Evolutionary conservation across 2,329 filamentous ascomycete genomes (phyloP), one percentile per base, ranked within the genome.

Genomic region (Westerdykella sp.): DNA sequence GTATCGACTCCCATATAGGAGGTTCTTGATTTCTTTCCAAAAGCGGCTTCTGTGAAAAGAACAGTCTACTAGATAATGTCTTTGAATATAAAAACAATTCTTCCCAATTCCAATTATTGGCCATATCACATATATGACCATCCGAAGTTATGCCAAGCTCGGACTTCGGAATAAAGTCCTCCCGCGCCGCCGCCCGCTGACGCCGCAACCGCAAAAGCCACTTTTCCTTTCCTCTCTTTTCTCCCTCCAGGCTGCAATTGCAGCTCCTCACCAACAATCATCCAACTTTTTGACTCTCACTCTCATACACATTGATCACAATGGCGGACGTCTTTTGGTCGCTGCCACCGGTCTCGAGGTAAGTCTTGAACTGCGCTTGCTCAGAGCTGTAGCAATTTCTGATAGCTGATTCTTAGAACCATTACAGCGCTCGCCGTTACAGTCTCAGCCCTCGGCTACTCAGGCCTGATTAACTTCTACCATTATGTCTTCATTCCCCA

Each of bases 281-380:
- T 46, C 43, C 28, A 38, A 46, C 37, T 39, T 42, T 42, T 28
- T 37, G 42, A 25, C 42, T 42, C 36, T 45, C 40, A 55, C 55
- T 40, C 48, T 55, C 51, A 39, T 44, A 51, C 44, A 45, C 47
- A 49, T 25, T 15, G 45, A 46, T 51, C 37, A 46, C 46, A 38
- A 59, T 54, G 44, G 78, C 81, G 75, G 79, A 83, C 67, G 70
- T 72, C 50, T 84, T 83, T 63, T 83, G 79, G 78, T 72, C 75
- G 54, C 75, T 79, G 55, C 82, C 82, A 59, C 81, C 81, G 43
- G 78, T 86, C 54, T 73, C 79, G 44, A 79, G 82, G 82, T 85
- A 75, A 58, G 72, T 50, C 43, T 41, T 21, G 18, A 21, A 21
- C n/a, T 39, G 40, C 18, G 44, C 40, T 35, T 40, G 37, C 13